Percentiles rank a stretch among this genome's conserved stretches.
phyloP scores from a whole-genome alignment of 805 yeast species.

The Barnettozyma wickerhamii region DNA sequence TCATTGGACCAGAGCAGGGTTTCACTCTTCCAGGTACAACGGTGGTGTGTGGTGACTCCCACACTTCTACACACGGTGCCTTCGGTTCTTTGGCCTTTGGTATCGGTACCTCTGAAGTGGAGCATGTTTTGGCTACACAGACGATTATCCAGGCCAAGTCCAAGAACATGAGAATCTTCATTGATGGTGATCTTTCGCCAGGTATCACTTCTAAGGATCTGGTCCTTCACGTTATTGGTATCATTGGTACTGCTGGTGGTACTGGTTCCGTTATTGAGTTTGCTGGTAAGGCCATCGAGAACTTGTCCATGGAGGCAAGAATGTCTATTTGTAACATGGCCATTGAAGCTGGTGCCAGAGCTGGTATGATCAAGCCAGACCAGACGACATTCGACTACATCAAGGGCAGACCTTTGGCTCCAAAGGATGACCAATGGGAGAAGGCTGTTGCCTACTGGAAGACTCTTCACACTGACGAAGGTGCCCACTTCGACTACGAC shows the following conservation, averaged over 20 bases:
- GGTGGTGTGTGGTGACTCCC: slow-evolving; percentile 98
- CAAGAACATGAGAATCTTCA: slow-evolving; percentile 88
- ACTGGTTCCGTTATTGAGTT: slow-evolving; percentile 96
- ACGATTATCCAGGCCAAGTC: slow-evolving; percentile 92
- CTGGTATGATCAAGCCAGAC: slow-evolving; percentile 98
- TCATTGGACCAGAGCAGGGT: slow-evolving; percentile 99
- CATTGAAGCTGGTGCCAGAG: slow-evolving; percentile 98
- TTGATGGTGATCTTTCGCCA: slow-evolving; percentile 76
- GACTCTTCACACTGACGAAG: slow-evolving; percentile 81
- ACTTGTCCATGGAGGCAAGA: slow-evolving; percentile 92
- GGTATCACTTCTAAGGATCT: slow-evolving; percentile 97
- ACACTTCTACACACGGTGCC: slow-evolving; percentile 98
- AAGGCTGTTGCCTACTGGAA: slow-evolving; percentile 92
- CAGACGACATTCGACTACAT: slow-evolving; percentile 82
- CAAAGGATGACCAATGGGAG: slow-evolving; percentile 92
- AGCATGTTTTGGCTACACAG: slow-evolving; percentile 97
- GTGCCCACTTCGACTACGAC: slow-evolving; percentile 84
- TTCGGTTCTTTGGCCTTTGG: slow-evolving; percentile 98
- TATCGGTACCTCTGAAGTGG: slow-evolving; percentile 98
- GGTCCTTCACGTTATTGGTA: slow-evolving; percentile 90
- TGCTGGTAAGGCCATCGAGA: slow-evolving; percentile 91
- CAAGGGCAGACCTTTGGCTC: slow-evolving; percentile 92
- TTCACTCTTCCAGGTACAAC: slow-evolving; percentile 98
- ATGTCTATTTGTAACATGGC: slow-evolving; percentile 99
- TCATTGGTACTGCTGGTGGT: slow-evolving; percentile 99